Evolutionary conservation across 2,329 filamentous ascomycete genomes (phyloP), one percentile per base, ranked within the genome.

Genomic region (Pseudogymnoascus sp.): DNA sequence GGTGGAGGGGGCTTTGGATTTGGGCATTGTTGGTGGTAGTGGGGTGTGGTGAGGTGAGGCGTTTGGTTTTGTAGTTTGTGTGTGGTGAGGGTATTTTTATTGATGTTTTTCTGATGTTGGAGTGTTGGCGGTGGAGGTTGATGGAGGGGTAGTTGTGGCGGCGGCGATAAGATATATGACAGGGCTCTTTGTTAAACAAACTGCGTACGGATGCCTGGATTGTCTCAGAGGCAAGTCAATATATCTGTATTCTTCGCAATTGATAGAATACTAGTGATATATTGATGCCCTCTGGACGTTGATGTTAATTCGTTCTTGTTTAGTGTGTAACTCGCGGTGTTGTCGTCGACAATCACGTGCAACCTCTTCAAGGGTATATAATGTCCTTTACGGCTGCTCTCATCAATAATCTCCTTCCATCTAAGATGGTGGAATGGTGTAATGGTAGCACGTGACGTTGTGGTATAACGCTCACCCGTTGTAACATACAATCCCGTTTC

Each of bases 401-500:
- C 25, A 59, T 59, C 53, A 59, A 59, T 59, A 59, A 59, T 59
- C 53, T 59, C 53, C 53, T 59, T 35, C 53, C 53, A 59, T 37
- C 25, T 23, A 59, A 35, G 28, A 37, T 59, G 53, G 53, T 59
- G 53, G 53, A n/a, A 59, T 59, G 53, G 53, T 59, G 53, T 59
- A 59, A 59, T 59, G 53, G 53, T 59, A 59, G 53, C 53, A 61
- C 62, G 62, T 60, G 62, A 63, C 56, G 50, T 63, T 72, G 70
- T 72, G 70, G 70, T 65, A 33, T 61, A 65, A 64, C 63, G 53
- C 60, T 47, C n/a, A 31, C 4, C 16, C 63, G 63, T 65, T 64
- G 63, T 59, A 59, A 63, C 62, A 69, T 66, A 64, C 63, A 65
- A 62, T 63, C 63, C 70, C 69, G 69, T 71, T 70, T 71, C 70